These are phyloP conservation scores for Lactarius hatsudake DNA, from an alignment of 768 basidiomycete genomes.

Conservation along the genomic window DNA sequence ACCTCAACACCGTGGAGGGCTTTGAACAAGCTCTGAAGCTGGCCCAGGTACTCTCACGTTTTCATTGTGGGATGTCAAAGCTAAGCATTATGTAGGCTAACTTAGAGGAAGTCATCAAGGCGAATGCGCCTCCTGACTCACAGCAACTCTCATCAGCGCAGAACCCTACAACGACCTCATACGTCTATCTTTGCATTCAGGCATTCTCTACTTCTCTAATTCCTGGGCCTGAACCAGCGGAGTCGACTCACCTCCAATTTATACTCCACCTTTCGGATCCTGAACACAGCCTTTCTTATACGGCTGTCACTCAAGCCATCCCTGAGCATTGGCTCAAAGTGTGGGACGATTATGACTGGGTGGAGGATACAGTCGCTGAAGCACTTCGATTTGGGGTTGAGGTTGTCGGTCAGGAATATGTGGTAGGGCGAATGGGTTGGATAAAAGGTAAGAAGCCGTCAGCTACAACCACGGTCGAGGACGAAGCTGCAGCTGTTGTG, in stretches of 20 bases:
- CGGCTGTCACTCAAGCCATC: constrained; percentile 78
- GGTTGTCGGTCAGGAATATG: constrained; percentile 88
- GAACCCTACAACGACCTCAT: constrained; percentile 78
- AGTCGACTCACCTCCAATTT: constrained; percentile 53
- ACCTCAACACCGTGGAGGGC: constrained; percentile 81
- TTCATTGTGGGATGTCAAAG: constrained; percentile 3
- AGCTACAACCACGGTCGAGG: constrained; percentile 23
- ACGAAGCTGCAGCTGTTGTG: neutral
- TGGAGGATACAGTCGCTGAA: constrained; percentile 92
- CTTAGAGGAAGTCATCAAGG: constrained; percentile 71
- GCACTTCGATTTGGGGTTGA: constrained; percentile 81
- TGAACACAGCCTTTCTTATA: constrained; percentile 68
- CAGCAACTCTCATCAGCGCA: constrained; percentile 36
- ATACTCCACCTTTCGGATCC: constrained; percentile 71
- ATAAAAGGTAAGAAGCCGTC: constrained; percentile 35
- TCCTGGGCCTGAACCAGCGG: constrained; percentile 33
- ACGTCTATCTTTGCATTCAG: constrained; percentile 91
- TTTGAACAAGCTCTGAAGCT: constrained; percentile 82
- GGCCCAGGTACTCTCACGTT: constrained; percentile 58
- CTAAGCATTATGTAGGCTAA: constrained; percentile 54
- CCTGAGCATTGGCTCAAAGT: constrained; percentile 84
- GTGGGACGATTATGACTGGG: constrained; percentile 94
- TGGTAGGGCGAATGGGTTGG: constrained; percentile 87
- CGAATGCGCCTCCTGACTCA: constrained; percentile 43
- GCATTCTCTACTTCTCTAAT: constrained; percentile 64